Conservation (phyloP, 1,284 basidiomycete genomes). For the Xerocomus minutiporus region DNA sequence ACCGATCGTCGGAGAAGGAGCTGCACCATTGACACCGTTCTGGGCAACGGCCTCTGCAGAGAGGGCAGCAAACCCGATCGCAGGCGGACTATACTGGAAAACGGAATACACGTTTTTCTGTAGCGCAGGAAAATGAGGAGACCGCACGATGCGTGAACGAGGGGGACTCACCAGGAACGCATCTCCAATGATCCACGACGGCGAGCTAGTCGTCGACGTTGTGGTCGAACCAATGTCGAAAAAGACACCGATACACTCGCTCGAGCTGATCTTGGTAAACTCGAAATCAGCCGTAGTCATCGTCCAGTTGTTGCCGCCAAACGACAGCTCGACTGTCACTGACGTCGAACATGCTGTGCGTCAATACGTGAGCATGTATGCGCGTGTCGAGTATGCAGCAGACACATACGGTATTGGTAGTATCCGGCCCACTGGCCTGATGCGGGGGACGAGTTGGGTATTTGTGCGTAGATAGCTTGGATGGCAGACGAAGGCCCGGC, state of each 20-base stretch:
- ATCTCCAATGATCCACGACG: conserved; percentile 49
- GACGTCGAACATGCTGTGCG: conserved; percentile 21
- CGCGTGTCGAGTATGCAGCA: neutral
- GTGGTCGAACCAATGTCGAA: conserved; percentile 38
- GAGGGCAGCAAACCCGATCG: conserved; percentile 49
- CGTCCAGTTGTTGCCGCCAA: conserved; percentile 44
- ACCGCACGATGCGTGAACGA: neutral
- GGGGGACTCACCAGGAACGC: conserved; percentile 41
- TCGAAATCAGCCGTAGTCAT: conserved; percentile 47
- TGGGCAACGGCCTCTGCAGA: conserved; percentile 29
- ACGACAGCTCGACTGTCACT: conserved; percentile 34
- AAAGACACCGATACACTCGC: conserved; percentile 46
- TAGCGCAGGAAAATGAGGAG: neutral
- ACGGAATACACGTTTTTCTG: conserved; percentile 58
- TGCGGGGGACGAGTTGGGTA: conserved; percentile 30
- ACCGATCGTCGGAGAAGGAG: conserved; percentile 35
- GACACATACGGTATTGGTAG: conserved; percentile 28
- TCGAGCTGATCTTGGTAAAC: conserved; percentile 34
- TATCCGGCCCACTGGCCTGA: conserved; percentile 30
- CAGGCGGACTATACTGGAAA: conserved; percentile 44
- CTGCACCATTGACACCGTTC: conserved; percentile 30
- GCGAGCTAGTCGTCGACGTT: conserved; percentile 9
- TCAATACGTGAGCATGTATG: neutral
- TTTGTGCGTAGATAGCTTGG: conserved; percentile 36
- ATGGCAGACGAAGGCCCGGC: conserved; percentile 33